These are phyloP conservation scores for Neopestalotiopsis sp. DNA, from an alignment of 2,329 filamentous ascomycete genomes.

Conservation along the genomic window DNA sequence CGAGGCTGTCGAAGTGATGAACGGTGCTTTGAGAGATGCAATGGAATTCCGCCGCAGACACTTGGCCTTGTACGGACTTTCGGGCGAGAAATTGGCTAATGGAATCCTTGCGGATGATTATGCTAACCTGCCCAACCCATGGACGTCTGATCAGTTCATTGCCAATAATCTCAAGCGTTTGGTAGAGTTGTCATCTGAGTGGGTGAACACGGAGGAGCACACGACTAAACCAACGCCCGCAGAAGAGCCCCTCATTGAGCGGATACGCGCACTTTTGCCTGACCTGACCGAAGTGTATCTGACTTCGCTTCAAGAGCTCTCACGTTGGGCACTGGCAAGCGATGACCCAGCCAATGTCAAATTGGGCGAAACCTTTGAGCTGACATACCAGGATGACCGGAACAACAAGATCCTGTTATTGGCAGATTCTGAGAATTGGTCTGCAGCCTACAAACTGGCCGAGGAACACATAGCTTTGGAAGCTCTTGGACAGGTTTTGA, in stretches of 20 bases:
- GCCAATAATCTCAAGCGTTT: constrained; percentile 68
- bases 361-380: constrained; percentile 51
- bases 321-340: constrained; percentile 54
- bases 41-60: constrained; percentile 77
- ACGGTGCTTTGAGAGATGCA: constrained; percentile 72
- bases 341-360: constrained; percentile 48
- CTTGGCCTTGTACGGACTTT: constrained; percentile 74
- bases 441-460: constrained; percentile 62
- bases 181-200: constrained; percentile 61
- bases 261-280: constrained; percentile 55
- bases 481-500: constrained; percentile 61
- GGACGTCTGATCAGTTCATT: constrained; percentile 76
- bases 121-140: constrained; percentile 76
- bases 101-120: constrained; percentile 70
- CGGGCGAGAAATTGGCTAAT: constrained; percentile 67
- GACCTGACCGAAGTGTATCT: constrained; percentile 61
- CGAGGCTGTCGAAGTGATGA: constrained; percentile 71
- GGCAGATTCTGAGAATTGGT: constrained; percentile 61
- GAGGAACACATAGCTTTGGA: constrained; percentile 62
- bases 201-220: constrained; percentile 55
- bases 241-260: constrained; percentile 45
- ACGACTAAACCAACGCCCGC: constrained; percentile 34
- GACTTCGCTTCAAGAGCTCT: constrained; percentile 57
- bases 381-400: constrained; percentile 56
- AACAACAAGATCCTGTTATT: constrained; percentile 59